These are phyloP conservation scores for Phytophthora lateralis DNA, from an alignment of 352 stramenopile species.

Conservation along the genomic window DNA sequence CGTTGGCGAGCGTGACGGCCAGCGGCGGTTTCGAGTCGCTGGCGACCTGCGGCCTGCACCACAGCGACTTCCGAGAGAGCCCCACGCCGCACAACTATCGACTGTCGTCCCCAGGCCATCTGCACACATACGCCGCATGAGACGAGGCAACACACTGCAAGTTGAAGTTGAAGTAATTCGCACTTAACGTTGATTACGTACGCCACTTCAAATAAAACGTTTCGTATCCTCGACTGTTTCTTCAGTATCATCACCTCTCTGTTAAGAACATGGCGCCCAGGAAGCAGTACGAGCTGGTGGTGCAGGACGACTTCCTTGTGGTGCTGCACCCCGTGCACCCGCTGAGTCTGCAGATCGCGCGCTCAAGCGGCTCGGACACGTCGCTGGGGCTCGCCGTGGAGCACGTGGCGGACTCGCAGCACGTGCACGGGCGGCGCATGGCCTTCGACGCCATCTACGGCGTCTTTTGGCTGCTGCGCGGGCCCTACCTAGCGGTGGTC, in stretches of 20 bases:
- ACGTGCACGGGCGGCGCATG: constrained; percentile 76
- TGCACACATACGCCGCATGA: constrained; percentile 28
- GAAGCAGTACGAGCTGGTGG: constrained; percentile 62
- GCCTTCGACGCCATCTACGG: constrained; percentile 82
- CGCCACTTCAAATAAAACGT: not conserved
- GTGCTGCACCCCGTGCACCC: constrained; percentile 55
- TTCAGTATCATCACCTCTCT: no score
- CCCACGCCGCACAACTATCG: constrained; percentile 40
- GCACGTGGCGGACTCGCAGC: constrained; percentile 61
- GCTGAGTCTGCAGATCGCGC: constrained; percentile 58
- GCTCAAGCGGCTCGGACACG: constrained; percentile 30
- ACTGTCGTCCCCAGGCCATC: constrained; percentile 30
- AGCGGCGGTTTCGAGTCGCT: constrained; percentile 24
- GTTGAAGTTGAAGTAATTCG: constrained; percentile 21
- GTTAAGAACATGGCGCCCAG: constrained; percentile 18
- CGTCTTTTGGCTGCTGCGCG: constrained; percentile 71
- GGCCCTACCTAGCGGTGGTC: constrained; percentile 74
- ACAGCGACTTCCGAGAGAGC: constrained; percentile 45
- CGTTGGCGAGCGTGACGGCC: constrained; percentile 24
- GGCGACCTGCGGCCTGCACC: constrained; percentile 23
- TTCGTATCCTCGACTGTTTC: constrained; percentile 11
- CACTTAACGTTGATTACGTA: constrained; percentile 11
- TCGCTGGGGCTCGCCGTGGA: constrained; percentile 62
- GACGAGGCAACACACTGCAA: constrained; percentile 1
- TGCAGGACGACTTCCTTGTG: constrained; percentile 76